A percentile compares a stretch with the other conserved stretches of the same genome.
Conservation (phyloP, 129 eudicot genomes). For the Daucus carota region DNA sequence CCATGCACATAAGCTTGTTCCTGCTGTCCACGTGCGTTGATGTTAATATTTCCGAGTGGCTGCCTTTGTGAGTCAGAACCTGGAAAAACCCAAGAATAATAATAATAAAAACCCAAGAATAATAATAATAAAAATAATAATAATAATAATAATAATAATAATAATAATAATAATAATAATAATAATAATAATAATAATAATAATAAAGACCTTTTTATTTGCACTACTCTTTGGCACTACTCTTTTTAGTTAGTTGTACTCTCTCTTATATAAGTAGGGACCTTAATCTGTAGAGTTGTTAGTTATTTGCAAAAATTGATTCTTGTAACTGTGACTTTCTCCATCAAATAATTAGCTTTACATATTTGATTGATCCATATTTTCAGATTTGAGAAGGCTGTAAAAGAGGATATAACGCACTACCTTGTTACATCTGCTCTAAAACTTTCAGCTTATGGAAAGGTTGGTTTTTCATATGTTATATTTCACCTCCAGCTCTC, state of each 20-base stretch:
- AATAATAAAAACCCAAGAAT: no score
- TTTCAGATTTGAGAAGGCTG: conserved; percentile 58
- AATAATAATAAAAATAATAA: no score
- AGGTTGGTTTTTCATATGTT: conserved; percentile 31
- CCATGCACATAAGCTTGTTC: no score
- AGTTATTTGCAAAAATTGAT: no score
- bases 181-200: no score
- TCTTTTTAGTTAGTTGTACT: neutral
- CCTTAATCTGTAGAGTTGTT: neutral
- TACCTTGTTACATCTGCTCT: conserved; percentile 51
- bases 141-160: no score
- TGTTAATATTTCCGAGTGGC: no score
- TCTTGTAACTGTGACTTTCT: neutral
- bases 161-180: no score
- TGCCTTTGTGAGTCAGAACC: no score
- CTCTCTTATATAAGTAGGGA: neutral
- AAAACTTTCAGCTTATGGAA: conserved; percentile 49
- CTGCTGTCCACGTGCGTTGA: no score
- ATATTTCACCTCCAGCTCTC: neutral
- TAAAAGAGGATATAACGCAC: conserved; percentile 38
- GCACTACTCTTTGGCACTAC: neutral
- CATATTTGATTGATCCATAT: neutral
- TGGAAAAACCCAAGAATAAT: no score
- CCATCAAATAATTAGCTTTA: neutral
- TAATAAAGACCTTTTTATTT: no score